Conservation (phyloP, 257 asterid species). For the Primulina tabacum region DNA sequence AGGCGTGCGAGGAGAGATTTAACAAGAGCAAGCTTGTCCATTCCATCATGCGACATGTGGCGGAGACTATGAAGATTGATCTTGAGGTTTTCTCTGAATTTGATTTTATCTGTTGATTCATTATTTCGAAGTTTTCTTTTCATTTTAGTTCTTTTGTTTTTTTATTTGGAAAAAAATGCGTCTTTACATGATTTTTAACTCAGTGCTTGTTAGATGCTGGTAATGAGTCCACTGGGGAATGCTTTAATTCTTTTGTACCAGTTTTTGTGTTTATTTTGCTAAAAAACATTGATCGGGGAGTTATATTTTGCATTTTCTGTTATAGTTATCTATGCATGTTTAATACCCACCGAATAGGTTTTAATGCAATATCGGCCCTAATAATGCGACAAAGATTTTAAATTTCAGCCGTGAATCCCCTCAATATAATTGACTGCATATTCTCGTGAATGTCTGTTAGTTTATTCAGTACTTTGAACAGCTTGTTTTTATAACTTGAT, state of each 20-base stretch:
- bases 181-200: neutral
- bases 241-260: neutral
- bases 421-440: neutral
- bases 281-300: neutral
- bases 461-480: neutral
- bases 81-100: conserved; percentile 58
- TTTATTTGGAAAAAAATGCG: neutral
- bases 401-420: too few species aligned
- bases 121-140: neutral
- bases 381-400: neutral
- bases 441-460: neutral
- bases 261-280: neutral
- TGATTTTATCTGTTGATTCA: neutral
- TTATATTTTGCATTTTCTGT: neutral
- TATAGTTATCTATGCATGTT: too few species aligned
- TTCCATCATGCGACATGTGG: conserved; percentile 95
- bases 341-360: neutral
- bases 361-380: neutral
- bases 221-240: neutral
- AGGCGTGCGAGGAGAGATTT: conserved; percentile 83
- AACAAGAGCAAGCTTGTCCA: conserved; percentile 98
- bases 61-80: conserved; percentile 77
- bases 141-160: neutral
- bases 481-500: neutral
- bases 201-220: neutral